Evolutionary conservation across 2,329 filamentous ascomycete genomes (phyloP).

Genomic region (Cladosporium sp.): DNA sequence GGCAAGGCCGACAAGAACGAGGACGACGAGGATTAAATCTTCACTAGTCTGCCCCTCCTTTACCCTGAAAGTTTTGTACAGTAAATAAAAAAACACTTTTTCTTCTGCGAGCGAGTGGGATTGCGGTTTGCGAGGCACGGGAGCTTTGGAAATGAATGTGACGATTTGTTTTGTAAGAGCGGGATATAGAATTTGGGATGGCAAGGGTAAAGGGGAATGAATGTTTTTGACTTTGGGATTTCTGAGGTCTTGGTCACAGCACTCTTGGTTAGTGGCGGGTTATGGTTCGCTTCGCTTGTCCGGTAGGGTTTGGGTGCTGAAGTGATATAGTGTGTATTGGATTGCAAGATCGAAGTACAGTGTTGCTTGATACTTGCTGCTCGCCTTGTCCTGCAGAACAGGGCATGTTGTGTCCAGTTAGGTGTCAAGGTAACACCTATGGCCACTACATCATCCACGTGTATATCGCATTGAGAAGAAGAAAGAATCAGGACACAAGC

Average conservation of each 20-base stretch:
- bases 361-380: background rate
- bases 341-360: background rate
- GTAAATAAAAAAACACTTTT: background rate
- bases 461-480: background rate
- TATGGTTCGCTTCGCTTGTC: background rate
- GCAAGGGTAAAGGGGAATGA: background rate
- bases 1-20: slow-evolving; percentile 48
- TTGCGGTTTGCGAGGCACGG: background rate
- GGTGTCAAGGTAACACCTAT: background rate
- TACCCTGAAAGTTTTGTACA: background rate
- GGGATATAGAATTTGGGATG: slow-evolving; percentile 1
- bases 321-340: background rate
- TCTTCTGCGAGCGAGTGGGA: background rate
- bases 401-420: background rate
- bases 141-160: background rate
- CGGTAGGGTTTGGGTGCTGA: background rate
- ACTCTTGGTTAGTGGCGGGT: background rate
- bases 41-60: background rate
- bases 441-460: background rate
- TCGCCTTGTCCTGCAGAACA: no score
- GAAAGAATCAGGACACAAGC: no score
- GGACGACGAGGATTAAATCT: slow-evolving; percentile 39
- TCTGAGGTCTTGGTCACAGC: background rate
- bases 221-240: background rate
- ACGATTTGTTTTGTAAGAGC: background rate